phyloP scores from a whole-genome alignment of 164 flowering plant species.

The Magnolia changhungtana region DNA sequence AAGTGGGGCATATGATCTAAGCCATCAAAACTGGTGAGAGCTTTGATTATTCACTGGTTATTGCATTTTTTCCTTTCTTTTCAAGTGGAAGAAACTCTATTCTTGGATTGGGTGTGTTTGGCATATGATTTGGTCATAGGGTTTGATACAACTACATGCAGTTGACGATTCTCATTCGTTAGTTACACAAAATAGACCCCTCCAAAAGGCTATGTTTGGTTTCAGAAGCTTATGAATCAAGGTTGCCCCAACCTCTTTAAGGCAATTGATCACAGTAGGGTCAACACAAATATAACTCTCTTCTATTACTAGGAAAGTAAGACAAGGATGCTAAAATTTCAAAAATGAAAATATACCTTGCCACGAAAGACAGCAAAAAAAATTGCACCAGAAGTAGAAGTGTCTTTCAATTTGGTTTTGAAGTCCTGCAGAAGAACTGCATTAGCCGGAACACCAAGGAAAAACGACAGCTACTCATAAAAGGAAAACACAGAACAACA shows the following conservation, averaged over 20 bases:
- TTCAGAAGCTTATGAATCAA: background rate
- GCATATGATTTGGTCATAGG: too few relatives aligned
- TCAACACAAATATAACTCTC: too few relatives aligned
- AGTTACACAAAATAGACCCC: too few relatives aligned
- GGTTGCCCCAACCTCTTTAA: background rate
- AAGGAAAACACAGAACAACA: background rate
- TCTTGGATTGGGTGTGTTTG: too few relatives aligned
- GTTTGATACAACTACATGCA: too few relatives aligned
- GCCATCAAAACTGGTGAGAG: too few relatives aligned
- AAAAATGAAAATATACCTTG: slow-evolving; percentile 50
- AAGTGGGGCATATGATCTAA: too few relatives aligned
- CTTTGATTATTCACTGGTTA: too few relatives aligned
- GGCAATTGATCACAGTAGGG: background rate
- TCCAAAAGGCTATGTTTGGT: background rate
- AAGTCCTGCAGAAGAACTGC: slow-evolving; percentile 59
- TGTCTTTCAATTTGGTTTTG: slow-evolving; percentile 70
- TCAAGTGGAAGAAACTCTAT: too few relatives aligned
- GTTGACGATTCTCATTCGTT: too few relatives aligned
- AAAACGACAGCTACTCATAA: background rate
- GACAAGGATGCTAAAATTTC: background rate
- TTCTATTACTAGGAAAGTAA: background rate
- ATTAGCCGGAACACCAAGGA: slow-evolving; percentile 11
- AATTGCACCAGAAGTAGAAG: slow-evolving; percentile 74
- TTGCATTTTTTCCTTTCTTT: too few relatives aligned
- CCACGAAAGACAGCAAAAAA: slow-evolving; percentile 99